These are phyloP conservation scores for Cryptosporidium andersoni DNA, from an alignment of 169 alveolate genomes.

Conservation along the genomic window DNA sequence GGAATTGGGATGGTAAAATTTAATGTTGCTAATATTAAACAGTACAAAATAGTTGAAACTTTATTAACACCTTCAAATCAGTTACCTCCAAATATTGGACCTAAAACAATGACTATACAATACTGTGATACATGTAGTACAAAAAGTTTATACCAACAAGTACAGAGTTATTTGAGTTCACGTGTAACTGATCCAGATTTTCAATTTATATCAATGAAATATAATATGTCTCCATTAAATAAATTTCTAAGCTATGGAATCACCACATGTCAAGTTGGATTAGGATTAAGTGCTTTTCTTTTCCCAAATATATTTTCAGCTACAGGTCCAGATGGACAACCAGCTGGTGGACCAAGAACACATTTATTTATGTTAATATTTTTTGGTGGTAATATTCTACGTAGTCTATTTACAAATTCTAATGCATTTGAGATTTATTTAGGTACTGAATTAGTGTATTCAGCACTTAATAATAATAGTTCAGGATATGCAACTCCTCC, in stretches of 20 bases:
- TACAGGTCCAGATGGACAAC: slow-evolving; percentile 41
- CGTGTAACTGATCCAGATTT: slow-evolving; percentile 62
- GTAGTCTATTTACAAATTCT: slow-evolving; percentile 59
- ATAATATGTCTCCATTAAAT: slow-evolving; percentile 43
- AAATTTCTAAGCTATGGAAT: slow-evolving; percentile 37
- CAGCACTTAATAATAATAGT: slow-evolving; percentile 48
- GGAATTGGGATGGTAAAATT: slow-evolving; percentile 38
- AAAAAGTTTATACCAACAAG: slow-evolving; percentile 51
- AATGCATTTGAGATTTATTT: slow-evolving; percentile 59
- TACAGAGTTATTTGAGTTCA: slow-evolving; percentile 60
- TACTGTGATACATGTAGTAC: slow-evolving; percentile 69
- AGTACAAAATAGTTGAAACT: slow-evolving; percentile 19
- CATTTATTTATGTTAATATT: slow-evolving; percentile 52
- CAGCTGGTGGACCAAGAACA: slow-evolving; percentile 54
- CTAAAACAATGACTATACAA: slow-evolving; percentile 65
- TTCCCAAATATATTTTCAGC: slow-evolving; percentile 42
- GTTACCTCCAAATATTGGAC: slow-evolving; percentile 48
- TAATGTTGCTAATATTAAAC: slow-evolving; percentile 23
- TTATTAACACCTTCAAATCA: slow-evolving; percentile 48
- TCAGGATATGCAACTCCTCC: slow-evolving; percentile 64
- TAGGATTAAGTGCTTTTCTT: slow-evolving; percentile 54
- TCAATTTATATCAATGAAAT: slow-evolving; percentile 44
- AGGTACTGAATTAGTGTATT: slow-evolving; percentile 46
- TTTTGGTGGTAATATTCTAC: slow-evolving; percentile 41
- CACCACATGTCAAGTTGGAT: slow-evolving; percentile 52